These are phyloP conservation scores for Jatropha multifida DNA, from an alignment of 441 rosid species.

Conservation along the genomic window DNA sequence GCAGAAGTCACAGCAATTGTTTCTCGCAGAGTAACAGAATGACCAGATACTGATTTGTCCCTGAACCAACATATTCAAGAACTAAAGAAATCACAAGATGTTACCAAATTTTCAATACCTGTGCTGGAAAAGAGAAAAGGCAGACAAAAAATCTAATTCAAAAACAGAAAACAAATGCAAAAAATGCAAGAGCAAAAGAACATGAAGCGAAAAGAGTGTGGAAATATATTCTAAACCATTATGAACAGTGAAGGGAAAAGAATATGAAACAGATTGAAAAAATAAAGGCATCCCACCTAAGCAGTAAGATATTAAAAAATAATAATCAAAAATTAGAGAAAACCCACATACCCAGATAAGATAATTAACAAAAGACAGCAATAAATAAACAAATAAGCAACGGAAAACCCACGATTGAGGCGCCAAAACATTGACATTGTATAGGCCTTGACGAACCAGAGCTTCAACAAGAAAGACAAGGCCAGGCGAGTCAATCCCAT, in stretches of 20 bases:
- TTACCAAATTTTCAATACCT: slow-evolving; percentile 12
- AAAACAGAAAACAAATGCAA: neutral
- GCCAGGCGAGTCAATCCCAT: slow-evolving; percentile 94
- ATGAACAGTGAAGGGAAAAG: neutral
- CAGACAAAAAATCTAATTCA: slow-evolving; percentile 2
- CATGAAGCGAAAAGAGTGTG: neutral
- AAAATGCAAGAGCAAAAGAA: neutral
- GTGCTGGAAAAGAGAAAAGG: neutral
- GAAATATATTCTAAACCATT: no score
- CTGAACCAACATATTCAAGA: slow-evolving; percentile 50
- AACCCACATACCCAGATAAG: slow-evolving; percentile 17
- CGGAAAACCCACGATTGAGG: slow-evolving; percentile 78
- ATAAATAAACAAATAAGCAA: neutral
- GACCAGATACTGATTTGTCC: slow-evolving; percentile 79
- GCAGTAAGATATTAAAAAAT: neutral
- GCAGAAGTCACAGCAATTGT: slow-evolving; percentile 70
- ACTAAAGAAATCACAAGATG: slow-evolving; percentile 28
- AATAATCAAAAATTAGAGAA: slow-evolving; percentile 1
- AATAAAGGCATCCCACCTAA: neutral
- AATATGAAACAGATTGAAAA: slow-evolving; percentile 2
- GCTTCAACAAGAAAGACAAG: slow-evolving; percentile 85
- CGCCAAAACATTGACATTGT: slow-evolving; percentile 90
- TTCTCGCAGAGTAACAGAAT: slow-evolving; percentile 77
- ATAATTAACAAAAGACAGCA: neutral
- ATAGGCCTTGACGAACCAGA: slow-evolving; percentile 68